Evolutionary conservation across 108 stramenopile genomes (phyloP), one percentile per base, ranked within the genome.

Genomic region (Skeletonema potamos): DNA sequence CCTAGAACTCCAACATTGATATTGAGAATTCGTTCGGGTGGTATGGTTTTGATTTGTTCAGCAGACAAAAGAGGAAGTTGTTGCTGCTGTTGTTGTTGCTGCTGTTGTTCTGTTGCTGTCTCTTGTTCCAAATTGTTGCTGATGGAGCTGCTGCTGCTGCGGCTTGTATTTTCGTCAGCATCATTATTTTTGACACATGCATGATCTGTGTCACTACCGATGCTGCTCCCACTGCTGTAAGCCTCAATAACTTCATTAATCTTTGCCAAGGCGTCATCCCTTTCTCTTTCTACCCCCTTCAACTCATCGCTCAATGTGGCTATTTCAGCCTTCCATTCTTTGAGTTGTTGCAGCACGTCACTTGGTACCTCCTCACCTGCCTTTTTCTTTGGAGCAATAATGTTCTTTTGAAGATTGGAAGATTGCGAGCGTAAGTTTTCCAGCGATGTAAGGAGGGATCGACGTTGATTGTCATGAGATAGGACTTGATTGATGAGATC

Each of bases 1-100:
- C 99, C 99, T 48, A 99, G 69, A 20, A 99, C 87, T 33, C 98
- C 99, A 8, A 99, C 93, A 66, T 99, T 99, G 55, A 99, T 74
- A 70, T 99, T 99, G 30, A 99, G 81, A 11, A 94, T 81, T 48
- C 79, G 46, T 63, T 84, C 76, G 43, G 77, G 83, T 17, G 74
- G 68, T 68, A 78, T 67, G 11, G 59, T 60, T 62, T 78, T 78
- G 44, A 78, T 71, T 71, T 78, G 48, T 34, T 78, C 77, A 41
- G 64, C 58, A 9, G 77, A 78, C 22, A 78, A 33, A 20, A 78
- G 56, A 29, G 77, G 77, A 5, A 78, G 58, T n/a, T 64, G 27
- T 56, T 57, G 54, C 27, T 27, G n/a, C 34, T 44, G 9, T 28
- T 27, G 30, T 34, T 61, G 11, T 28, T 61, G 48, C 15, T 60